These are phyloP conservation scores for Petasospora rhodanensis DNA, from an alignment of 1,139 yeast genomes.

Conservation along the genomic window DNA sequence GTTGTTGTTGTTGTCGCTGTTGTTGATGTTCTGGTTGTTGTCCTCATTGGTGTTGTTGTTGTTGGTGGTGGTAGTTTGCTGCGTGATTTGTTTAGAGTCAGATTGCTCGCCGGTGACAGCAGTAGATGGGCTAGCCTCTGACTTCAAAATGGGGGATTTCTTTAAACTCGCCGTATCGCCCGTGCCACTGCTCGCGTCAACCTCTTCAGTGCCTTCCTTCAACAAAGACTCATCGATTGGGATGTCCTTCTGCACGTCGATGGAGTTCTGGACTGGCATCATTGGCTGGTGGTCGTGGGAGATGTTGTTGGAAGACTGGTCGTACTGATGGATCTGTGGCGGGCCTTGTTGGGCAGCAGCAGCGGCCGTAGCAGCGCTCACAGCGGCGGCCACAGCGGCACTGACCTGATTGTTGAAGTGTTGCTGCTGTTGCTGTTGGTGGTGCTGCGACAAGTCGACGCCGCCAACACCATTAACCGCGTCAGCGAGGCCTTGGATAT, in stretches of 20 bases:
- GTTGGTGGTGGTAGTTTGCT: slow-evolving; percentile 8
- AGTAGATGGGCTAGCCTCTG: slow-evolving; percentile 12
- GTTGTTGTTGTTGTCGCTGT: slow-evolving; percentile 3
- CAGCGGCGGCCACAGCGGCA: slow-evolving; percentile 7
- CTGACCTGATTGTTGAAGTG: slow-evolving; percentile 3
- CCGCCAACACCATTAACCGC: slow-evolving; percentile 6
- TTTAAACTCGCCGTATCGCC: slow-evolving; percentile 14
- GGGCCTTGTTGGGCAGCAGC: slow-evolving; percentile 19
- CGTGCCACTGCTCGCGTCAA: slow-evolving; percentile 4
- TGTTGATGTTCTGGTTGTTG: slow-evolving; percentile 4
- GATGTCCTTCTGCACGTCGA: slow-evolving; percentile 21
- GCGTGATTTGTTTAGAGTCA: slow-evolving; percentile 12
- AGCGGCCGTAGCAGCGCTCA: slow-evolving; percentile 7
- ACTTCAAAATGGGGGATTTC: slow-evolving; percentile 18
- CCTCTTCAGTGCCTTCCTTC: slow-evolving; percentile 18
- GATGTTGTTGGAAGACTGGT: slow-evolving; percentile 10
- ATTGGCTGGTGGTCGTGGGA: slow-evolving; percentile 9
- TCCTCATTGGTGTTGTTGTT: slow-evolving; percentile 2
- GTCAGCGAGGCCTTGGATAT: slow-evolving; percentile 8
- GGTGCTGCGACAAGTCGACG: slow-evolving; percentile 3
- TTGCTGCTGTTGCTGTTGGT: slow-evolving; percentile 6
- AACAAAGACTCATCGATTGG: slow-evolving; percentile 25
- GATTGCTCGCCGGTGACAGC: slow-evolving; percentile 9
- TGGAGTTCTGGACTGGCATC: slow-evolving; percentile 15
- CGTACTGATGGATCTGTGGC: slow-evolving; percentile 20